Base-by-base conservation (phyloP, 306 rosid species). In the Urtica urens region DNA sequence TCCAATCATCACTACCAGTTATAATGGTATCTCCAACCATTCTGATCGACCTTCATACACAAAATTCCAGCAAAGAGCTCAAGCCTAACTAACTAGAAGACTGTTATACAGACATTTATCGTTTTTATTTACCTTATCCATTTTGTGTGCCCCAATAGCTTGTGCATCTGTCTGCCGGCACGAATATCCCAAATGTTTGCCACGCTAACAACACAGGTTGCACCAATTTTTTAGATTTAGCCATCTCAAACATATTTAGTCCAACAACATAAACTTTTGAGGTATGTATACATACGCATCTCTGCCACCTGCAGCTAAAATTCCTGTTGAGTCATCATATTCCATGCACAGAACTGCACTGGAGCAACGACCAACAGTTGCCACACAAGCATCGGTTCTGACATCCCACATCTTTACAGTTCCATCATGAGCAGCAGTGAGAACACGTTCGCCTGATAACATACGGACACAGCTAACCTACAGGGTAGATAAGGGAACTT, bases 341-440 rank as follows among this genome's bases (percentile, higher is more conserved):
- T 84, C 99, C 79, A 84, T 75, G 75, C 95, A 90, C 67, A 81
- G 62, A 67, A 90, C 92, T 5, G 99, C 95, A 79, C 95, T 81
- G 60, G 95, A 77, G 78, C 92, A 79, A 46, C 94, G 95, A 34
- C 99, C 99, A 72, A 90, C 95, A 33, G 99, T 84, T 59, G 95
- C 99, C 55, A 84, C 99, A 73, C 99, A 90, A 41, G 82, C 81
- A 71, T 90, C 95, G 42, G 99, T 90, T 79, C 99, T 79, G 34
- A 90, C 95, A 64, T 90, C 99, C 95, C 95, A 90, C 99, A 90
- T 90, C 72, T 90, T 90, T 70, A 90, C 94, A 57, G 85, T 81
- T 51, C 99, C 99, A 71, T 90, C 99, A 62, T 90, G 92, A 23
- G 94, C 87, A 50, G 99, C 83, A 34, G 95, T 79, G 49, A 90